These are phyloP conservation scores for Pseudomicrostroma phylloplanum DNA, from an alignment of 1,284 basidiomycete species.

Conservation along the genomic window DNA sequence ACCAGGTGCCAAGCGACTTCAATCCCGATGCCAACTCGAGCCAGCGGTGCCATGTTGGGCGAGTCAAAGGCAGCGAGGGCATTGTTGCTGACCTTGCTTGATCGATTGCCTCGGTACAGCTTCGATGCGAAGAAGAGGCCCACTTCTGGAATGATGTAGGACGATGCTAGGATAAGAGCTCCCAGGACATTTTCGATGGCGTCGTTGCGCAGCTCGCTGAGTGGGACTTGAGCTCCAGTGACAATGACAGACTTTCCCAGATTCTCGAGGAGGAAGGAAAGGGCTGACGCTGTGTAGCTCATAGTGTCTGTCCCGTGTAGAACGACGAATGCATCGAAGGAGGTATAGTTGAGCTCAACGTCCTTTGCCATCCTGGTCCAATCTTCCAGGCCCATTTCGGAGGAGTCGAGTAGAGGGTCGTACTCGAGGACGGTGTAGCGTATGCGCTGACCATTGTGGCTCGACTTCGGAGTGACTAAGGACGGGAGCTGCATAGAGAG, in stretches of 20 bases:
- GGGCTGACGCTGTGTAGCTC: conserved; percentile 32
- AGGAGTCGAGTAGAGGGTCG: conserved; percentile 67
- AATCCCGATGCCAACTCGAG: conserved; percentile 80
- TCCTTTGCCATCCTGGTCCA: conserved; percentile 84
- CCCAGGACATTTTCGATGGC: conserved; percentile 60
- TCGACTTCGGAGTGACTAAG: conserved; percentile 31
- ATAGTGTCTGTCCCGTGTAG: conserved; percentile 71
- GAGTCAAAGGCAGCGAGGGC: conserved; percentile 79
- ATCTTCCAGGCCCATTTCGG: conserved; percentile 66
- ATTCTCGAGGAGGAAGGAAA: conserved; percentile 79
- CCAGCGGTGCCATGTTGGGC: conserved; percentile 76
- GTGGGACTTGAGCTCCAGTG: conserved; percentile 85
- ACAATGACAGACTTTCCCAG: conserved; percentile 79
- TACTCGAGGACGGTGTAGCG: conserved; percentile 43
- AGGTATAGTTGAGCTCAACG: conserved; percentile 76
- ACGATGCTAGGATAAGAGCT: conserved; percentile 76
- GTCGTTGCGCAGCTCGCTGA: conserved; percentile 80
- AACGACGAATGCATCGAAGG: conserved; percentile 82
- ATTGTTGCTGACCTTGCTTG: conserved; percentile 71
- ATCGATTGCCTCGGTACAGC: conserved; percentile 74
- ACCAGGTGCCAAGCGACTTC: conserved; percentile 42
- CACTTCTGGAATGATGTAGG: conserved; percentile 74
- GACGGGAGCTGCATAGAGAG: conserved; percentile 38
- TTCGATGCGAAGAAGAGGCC: conserved; percentile 82
- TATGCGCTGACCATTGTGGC: conserved; percentile 27